Conservation (phyloP, 306 rosid genomes). For the Potentilla sterilis region DNA sequence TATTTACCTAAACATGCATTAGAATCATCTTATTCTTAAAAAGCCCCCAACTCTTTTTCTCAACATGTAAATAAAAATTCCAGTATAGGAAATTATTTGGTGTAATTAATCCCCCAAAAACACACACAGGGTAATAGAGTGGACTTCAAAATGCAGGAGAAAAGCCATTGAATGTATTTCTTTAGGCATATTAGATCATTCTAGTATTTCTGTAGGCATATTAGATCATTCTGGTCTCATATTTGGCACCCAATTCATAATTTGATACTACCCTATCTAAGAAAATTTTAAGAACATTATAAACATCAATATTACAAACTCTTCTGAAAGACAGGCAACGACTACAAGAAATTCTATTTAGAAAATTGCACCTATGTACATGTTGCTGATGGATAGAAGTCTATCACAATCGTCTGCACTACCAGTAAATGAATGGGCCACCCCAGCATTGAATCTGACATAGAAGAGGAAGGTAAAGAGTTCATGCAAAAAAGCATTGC, state of each 20-base stretch:
- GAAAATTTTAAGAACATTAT: neutral
- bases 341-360: neutral
- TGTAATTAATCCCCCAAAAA: neutral
- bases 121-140: neutral
- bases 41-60: neutral
- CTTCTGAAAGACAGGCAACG: neutral
- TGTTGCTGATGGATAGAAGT: conserved; percentile 74
- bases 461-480: conserved; percentile 15
- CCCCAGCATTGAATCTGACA: conserved; percentile 71
- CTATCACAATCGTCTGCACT: conserved; percentile 66
- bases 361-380: conserved; percentile 63
- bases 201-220: neutral
- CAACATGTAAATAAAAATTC: neutral
- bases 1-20: neutral
- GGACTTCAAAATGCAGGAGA: neutral
- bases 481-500: conserved; percentile 19
- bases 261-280: neutral
- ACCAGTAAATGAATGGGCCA: conserved; percentile 90
- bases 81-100: neutral
- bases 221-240: neutral
- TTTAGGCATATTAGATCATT: neutral
- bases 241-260: neutral
- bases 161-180: too few species aligned
- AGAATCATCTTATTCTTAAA: neutral
- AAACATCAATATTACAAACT: neutral